Evolutionary conservation across 148 eudicot genomes (phyloP), one percentile per base, ranked within the genome.

Genomic region (Rhododendron mucronatum): DNA sequence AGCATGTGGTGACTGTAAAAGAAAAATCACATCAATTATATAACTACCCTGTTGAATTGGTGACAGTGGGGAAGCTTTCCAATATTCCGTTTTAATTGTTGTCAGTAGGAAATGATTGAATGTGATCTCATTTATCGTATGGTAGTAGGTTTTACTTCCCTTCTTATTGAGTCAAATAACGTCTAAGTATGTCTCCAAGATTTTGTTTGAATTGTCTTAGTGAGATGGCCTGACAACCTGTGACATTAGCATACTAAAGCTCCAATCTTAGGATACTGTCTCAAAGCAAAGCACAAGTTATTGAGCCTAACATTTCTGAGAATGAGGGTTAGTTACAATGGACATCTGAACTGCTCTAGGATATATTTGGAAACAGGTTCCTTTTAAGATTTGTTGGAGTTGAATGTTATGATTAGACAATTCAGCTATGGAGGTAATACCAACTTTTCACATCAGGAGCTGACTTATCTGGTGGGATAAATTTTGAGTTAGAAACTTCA

Each of bases 41-140:
- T 41, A 92, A 90, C 86, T 90, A 89, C 88, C 98, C 99, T 82
- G 91, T 95, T 59, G 98, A 96, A 80, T 90, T 93, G 88, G 89
- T 97, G 30, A 93, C 90, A 88, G 99, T 96, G 82, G 91, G 96
- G 41, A 85, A 82, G 89, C 65, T 13, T 11, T 82, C 77, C 83
- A 28, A 53, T 78, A 55, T 79, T 41, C 84, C 16, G 12, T 83
- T 33, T 67, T 26, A 28, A 3, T 18, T 67, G 14, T 67, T n/a
- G 14, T 7, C 21, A 69, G 69, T 67, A 47, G 20, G 50, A 71
- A 7, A 21, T 28, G 28, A 3, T 71, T 71, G 80, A 47, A 30
- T 84, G 51, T 47, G 41, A 30, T 13, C 57, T 28, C 33, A 41
- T 15, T 83, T 45, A 15, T 41, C 3, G 39, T 44, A 0, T 84